Percentiles rank a stretch among this genome's conserved stretches.
phyloP scores from a whole-genome alignment of 2,329 filamentous ascomycete genomes.

The Cyphellophora europaea region DNA sequence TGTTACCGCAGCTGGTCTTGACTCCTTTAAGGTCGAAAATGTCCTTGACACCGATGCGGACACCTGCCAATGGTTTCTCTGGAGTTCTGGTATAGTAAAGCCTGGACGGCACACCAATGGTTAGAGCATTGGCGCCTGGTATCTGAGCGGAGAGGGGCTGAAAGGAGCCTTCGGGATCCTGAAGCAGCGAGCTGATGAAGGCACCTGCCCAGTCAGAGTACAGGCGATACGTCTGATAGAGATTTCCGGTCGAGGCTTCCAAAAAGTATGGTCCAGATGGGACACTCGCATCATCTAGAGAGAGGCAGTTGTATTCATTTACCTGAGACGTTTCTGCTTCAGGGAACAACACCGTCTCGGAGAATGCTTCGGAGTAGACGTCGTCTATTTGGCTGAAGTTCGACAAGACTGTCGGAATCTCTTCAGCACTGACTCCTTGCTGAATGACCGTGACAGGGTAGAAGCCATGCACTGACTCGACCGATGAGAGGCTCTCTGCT shows the following conservation, averaged over 20 bases:
- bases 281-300: not conserved
- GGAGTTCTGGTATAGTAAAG: slow-evolving; percentile 47
- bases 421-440: not conserved
- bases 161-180: slow-evolving; percentile 26
- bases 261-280: slow-evolving; percentile 8
- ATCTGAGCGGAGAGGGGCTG: slow-evolving; percentile 36
- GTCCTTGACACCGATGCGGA: slow-evolving; percentile 55
- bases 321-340: not conserved
- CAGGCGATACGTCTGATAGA: slow-evolving; percentile 7
- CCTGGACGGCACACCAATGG: slow-evolving; percentile 48
- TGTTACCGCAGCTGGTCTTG: slow-evolving; percentile 47
- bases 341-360: slow-evolving; percentile 1
- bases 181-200: slow-evolving; percentile 5
- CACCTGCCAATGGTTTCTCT: slow-evolving; percentile 50
- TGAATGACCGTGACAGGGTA: slow-evolving; percentile 5
- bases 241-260: slow-evolving; percentile 1
- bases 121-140: slow-evolving; percentile 30
- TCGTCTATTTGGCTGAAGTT: slow-evolving; percentile 4
- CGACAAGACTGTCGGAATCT: not conserved
- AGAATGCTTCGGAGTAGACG: slow-evolving; percentile 5
- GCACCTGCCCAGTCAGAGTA: slow-evolving; percentile 7
- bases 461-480: slow-evolving; percentile 1
- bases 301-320: not conserved
- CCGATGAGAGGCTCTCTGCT: not conserved
- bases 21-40: slow-evolving; percentile 51